phyloP scores from a whole-genome alignment of 345 rosid species.

The Syzygium aqueum region DNA sequence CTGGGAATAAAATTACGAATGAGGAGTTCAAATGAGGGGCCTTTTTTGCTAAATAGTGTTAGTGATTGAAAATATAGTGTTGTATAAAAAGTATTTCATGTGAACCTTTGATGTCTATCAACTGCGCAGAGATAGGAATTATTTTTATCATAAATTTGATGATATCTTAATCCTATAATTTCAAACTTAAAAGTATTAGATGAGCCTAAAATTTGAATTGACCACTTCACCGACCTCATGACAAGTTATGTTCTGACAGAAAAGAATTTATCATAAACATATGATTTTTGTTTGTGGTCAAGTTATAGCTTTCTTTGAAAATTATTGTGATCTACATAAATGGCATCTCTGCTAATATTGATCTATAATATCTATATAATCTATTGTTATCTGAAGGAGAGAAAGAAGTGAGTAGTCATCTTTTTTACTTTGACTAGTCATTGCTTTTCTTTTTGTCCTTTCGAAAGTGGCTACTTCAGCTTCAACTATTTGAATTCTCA shows the following conservation, averaged over 20 bases:
- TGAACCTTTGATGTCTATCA: neutral
- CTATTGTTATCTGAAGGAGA: neutral
- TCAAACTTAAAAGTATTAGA: neutral
- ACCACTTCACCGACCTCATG: neutral
- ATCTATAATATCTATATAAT: no score
- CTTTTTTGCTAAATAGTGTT: no score
- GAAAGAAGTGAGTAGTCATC: neutral
- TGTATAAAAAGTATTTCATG: neutral
- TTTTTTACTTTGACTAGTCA: neutral
- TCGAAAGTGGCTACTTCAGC: neutral
- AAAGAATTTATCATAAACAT: neutral
- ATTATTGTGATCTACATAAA: neutral
- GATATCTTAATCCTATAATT: no score
- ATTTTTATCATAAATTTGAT: neutral
- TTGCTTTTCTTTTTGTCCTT: neutral
- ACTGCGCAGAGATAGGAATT: neutral
- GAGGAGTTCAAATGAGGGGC: fast-evolving
- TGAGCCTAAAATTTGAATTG: neutral
- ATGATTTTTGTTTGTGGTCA: neutral
- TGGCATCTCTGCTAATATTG: neutral
- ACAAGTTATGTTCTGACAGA: neutral
- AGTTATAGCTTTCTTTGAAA: neutral
- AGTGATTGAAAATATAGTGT: no score
- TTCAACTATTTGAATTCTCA: neutral
- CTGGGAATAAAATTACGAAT: neutral